Conservation (phyloP, 257 asterid species). For the Solanum megistacrolobum region DNA sequence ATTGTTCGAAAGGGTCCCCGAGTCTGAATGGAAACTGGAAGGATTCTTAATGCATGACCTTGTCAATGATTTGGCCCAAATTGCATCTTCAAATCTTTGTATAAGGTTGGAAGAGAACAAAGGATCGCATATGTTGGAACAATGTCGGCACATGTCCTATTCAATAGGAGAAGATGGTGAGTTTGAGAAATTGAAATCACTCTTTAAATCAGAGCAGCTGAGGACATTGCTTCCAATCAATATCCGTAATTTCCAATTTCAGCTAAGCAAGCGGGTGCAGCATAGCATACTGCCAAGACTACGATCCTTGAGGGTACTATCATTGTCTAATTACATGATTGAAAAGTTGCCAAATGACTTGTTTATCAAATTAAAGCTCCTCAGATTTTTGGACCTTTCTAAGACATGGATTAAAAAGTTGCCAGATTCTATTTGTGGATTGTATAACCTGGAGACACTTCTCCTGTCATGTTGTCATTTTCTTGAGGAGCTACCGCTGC, state of each 20-base stretch:
- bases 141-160: background rate
- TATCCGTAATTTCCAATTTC: fast-evolving
- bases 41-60: conserved; percentile 1
- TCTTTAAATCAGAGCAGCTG: background rate
- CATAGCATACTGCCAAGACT: background rate
- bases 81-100: too few species aligned
- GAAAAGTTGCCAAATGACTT: background rate
- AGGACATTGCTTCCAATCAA: background rate
- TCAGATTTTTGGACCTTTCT: background rate
- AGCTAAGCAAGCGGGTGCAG: background rate
- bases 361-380: background rate
- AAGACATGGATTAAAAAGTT: fast-evolving
- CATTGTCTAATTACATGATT: background rate
- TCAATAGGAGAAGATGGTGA: background rate
- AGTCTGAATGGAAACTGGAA: background rate
- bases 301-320: too few species aligned
- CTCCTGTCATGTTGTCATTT: background rate
- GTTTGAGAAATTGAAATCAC: background rate
- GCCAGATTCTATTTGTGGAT: background rate
- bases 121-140: too few species aligned
- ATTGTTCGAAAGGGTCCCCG: too few species aligned
- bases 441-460: background rate
- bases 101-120: background rate
- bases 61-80: conserved; percentile 1
- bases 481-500: background rate